A percentile compares a stretch with the other conserved stretches of the same genome.
Evolutionary conservation across 2,329 filamentous ascomycete species (phyloP).

Genomic region (Nigrospora oryzae): DNA sequence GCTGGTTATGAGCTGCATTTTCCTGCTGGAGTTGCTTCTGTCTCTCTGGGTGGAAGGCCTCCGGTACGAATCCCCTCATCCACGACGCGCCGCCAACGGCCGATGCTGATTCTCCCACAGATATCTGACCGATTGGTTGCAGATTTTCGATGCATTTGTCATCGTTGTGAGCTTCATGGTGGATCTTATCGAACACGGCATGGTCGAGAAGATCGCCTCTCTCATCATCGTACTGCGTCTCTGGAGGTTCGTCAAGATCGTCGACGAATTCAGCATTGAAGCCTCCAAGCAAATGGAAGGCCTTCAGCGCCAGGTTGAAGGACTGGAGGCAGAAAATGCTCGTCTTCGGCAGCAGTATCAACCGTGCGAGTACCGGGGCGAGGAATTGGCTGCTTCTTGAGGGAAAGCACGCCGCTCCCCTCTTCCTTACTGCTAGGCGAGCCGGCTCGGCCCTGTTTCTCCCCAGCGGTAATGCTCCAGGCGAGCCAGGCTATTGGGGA

Average conservation of each 20-base stretch:
- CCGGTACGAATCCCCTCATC: slow-evolving; percentile 31
- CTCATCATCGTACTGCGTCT: slow-evolving; percentile 59
- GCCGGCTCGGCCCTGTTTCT: too few species aligned
- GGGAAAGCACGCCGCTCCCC: too few species aligned
- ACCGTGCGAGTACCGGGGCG: neutral
- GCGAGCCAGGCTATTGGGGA: too few species aligned
- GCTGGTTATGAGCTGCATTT: slow-evolving; percentile 54
- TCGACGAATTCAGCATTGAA: slow-evolving; percentile 58
- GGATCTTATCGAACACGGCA: slow-evolving; percentile 51
- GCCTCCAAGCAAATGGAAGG: slow-evolving; percentile 54
- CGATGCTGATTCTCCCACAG: slow-evolving; percentile 20
- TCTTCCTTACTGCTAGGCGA: too few species aligned
- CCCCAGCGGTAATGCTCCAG: too few species aligned
- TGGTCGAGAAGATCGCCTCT: slow-evolving; percentile 54
- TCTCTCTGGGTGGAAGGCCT: slow-evolving; percentile 54
- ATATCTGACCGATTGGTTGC: slow-evolving; percentile 51
- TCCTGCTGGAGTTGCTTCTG: slow-evolving; percentile 52
- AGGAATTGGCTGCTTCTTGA: neutral
- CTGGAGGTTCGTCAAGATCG: slow-evolving; percentile 63
- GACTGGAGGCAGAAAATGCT: slow-evolving; percentile 39
- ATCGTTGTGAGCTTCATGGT: slow-evolving; percentile 54
- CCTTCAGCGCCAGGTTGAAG: slow-evolving; percentile 41
- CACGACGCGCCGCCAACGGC: neutral
- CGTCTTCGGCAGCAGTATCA: slow-evolving; percentile 16
- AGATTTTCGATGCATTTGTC: slow-evolving; percentile 54